Conservation (phyloP, 139 green algal species). For the Coelastrella sp. region DNA sequence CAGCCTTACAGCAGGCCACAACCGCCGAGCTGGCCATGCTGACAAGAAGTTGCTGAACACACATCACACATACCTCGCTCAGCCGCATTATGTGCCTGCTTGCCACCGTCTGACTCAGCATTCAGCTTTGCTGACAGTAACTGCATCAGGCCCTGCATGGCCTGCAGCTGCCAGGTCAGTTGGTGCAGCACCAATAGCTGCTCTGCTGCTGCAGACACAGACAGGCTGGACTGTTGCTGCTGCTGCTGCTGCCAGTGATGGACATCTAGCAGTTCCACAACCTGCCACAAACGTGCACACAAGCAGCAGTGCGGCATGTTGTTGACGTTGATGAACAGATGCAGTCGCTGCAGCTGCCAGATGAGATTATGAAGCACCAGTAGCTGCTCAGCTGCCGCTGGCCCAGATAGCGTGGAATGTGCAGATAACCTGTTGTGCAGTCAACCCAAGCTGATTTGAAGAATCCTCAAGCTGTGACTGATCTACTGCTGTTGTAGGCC, state of each 20-base stretch:
- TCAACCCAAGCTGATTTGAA: too few relatives aligned
- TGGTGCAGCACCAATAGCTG: constrained; percentile 39
- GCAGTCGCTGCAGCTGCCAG: constrained; percentile 4
- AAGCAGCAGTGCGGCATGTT: too few relatives aligned
- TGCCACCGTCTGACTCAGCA: not conserved
- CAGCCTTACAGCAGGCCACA: too few relatives aligned
- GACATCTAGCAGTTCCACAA: not conserved
- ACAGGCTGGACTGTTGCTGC: not conserved
- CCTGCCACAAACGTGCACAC: not conserved
- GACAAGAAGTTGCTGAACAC: not conserved
- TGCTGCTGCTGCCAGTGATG: constrained; percentile 17
- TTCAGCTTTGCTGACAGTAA: not conserved
- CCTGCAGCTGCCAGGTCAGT: constrained; percentile 29
- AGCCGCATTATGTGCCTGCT: not conserved
- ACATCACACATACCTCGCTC: not conserved
- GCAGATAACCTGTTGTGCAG: too few relatives aligned
- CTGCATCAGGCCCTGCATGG: constrained; percentile 23
- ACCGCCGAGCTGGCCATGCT: too few relatives aligned
- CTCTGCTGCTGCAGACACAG: not conserved
- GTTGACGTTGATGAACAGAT: too few relatives aligned
- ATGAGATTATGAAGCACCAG: constrained; percentile 33
- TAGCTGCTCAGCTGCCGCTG: constrained; percentile 19
- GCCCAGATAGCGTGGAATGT: not conserved
- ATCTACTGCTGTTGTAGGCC: too few relatives aligned
- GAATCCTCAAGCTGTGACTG: too few relatives aligned